Percentiles rank a stretch among this genome's conserved stretches.
Conservation (phyloP, 1,284 basidiomycete species). For the Sparassis latifolia region DNA sequence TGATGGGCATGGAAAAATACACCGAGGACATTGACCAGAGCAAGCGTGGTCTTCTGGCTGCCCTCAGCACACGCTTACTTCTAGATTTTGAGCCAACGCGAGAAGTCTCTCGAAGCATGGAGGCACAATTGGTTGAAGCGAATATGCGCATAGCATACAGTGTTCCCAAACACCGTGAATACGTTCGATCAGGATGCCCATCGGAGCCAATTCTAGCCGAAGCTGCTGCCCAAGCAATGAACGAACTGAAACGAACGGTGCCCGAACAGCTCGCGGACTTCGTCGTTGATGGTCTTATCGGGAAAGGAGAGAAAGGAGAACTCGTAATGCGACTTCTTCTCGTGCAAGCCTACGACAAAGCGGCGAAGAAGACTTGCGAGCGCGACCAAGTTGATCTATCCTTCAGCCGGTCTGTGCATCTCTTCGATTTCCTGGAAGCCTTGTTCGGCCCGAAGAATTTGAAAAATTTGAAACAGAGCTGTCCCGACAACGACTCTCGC, state of each 20-base stretch:
- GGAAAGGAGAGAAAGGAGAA: constrained; percentile 6
- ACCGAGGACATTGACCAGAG: neutral
- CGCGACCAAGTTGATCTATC: neutral
- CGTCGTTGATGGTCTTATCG: neutral
- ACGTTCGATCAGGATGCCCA: constrained; percentile 2
- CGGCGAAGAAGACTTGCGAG: neutral
- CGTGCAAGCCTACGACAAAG: constrained; percentile 5
- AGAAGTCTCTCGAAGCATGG: neutral
- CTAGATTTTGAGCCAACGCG: neutral
- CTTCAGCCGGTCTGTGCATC: neutral
- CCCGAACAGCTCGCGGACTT: constrained; percentile 1
- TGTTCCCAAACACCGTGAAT: constrained; percentile 1
- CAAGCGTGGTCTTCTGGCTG: neutral
- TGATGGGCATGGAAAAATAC: neutral
- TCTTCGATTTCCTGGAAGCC: constrained; percentile 3
- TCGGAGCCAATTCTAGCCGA: constrained; percentile 6
- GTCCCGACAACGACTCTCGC: neutral
- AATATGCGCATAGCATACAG: constrained; percentile 1
- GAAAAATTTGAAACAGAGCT: neutral
- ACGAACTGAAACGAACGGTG: neutral
- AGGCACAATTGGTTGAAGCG: neutral
- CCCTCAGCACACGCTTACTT: neutral
- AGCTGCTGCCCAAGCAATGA: constrained; percentile 3
- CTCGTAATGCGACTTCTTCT: constrained; percentile 4
- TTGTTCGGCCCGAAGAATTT: neutral